Evolutionary conservation across 768 basidiomycete species (phyloP).

Genomic region (Termitomyces sp.): DNA sequence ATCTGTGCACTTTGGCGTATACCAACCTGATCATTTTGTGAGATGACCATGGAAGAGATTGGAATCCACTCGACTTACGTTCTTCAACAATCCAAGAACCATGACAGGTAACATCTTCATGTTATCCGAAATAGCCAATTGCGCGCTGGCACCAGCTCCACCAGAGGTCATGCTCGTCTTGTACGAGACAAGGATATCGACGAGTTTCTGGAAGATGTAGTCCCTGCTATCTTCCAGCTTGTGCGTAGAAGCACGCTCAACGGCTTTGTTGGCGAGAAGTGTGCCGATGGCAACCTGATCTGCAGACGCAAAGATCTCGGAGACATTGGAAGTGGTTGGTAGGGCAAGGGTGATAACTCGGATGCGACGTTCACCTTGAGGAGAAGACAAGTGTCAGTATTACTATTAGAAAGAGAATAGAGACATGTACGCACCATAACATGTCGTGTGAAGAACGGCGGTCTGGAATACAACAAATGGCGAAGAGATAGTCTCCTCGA

Average conservation of each 20-base stretch:
- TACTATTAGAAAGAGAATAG: neutral
- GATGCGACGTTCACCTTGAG: constrained; percentile 73
- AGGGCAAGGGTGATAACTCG: constrained; percentile 86
- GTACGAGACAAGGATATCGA: constrained; percentile 83
- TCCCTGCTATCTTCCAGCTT: constrained; percentile 90
- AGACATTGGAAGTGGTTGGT: constrained; percentile 83
- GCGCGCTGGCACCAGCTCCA: constrained; percentile 90
- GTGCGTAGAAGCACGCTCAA: constrained; percentile 80
- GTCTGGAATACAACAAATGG: constrained; percentile 95
- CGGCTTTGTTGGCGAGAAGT: constrained; percentile 86
- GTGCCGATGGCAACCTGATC: constrained; percentile 88
- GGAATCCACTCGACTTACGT: constrained; percentile 46
- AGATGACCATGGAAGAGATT: neutral
- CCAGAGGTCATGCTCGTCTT: constrained; percentile 96
- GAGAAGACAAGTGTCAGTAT: neutral
- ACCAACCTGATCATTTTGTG: constrained; percentile 59
- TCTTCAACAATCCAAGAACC: constrained; percentile 88
- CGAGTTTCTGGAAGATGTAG: constrained; percentile 76
- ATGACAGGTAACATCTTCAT: constrained; percentile 92
- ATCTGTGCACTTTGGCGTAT: constrained; percentile 96
- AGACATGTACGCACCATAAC: constrained; percentile 57
- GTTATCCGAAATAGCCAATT: constrained; percentile 90
- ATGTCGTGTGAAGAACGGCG: constrained; percentile 91
- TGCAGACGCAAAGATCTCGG: constrained; percentile 86
- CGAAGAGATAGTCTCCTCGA: constrained; percentile 89